Conservation (phyloP, 768 basidiomycete species). For the Pleurotus tuber-regium region DNA sequence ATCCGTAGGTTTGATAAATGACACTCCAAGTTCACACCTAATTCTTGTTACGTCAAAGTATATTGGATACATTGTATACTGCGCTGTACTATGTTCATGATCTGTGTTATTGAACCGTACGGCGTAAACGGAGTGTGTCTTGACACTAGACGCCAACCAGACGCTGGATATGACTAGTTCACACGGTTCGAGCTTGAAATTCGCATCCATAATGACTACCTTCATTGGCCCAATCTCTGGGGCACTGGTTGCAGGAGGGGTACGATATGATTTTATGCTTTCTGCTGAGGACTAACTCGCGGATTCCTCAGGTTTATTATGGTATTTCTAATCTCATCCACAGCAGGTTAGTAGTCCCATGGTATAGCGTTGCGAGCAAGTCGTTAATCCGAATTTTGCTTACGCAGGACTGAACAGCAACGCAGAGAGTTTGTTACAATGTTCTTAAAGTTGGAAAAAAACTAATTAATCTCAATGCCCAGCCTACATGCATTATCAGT, state of each 20-base stretch:
- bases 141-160: too few species aligned
- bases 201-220: constrained; percentile 45
- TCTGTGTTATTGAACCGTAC: too few species aligned
- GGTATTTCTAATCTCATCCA: constrained; percentile 67
- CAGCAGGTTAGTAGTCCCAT: constrained; percentile 39
- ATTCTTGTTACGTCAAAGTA: too few species aligned
- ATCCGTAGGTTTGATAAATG: too few species aligned
- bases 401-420: constrained; percentile 51
- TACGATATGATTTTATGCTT: constrained; percentile 32
- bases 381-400: too few species aligned
- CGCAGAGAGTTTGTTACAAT: constrained; percentile 53
- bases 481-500: constrained; percentile 50
- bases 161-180: background rate
- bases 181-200: background rate
- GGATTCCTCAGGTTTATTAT: constrained; percentile 57
- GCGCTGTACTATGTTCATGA: too few species aligned
- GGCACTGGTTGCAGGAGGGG: constrained; percentile 66
- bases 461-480: background rate
- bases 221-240: constrained; percentile 68
- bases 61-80: too few species aligned
- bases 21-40: too few species aligned
- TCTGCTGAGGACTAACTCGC: too few species aligned
- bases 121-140: too few species aligned
- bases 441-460: background rate
- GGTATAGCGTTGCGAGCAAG: too few species aligned